Evolutionary conservation across 306 rosid species (phyloP).

Genomic region (Cicer pinnatifidum): DNA sequence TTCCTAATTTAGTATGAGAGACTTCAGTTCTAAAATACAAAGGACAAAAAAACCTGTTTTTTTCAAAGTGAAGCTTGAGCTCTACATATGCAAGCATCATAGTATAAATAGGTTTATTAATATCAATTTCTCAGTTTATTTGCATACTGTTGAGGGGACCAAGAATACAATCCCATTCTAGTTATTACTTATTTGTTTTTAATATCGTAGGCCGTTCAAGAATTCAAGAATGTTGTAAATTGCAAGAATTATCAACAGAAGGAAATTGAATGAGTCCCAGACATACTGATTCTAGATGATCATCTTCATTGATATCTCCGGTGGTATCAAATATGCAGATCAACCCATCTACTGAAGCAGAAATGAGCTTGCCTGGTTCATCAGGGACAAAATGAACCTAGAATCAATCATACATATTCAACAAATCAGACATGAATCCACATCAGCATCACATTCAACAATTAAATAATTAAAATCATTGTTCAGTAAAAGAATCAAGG

Average conservation of each 20-base stretch:
- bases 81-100: constrained; percentile 2
- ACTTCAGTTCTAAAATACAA: constrained; percentile 11
- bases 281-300: constrained; percentile 85
- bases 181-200: neutral
- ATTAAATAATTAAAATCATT: neutral
- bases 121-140: neutral
- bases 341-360: constrained; percentile 95
- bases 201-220: neutral
- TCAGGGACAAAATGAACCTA: constrained; percentile 90
- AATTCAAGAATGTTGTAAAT: constrained; percentile 34
- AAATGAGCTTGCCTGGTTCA: constrained; percentile 73
- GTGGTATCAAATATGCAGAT: constrained; percentile 79
- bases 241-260: constrained; percentile 38
- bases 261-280: constrained; percentile 19
- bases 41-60: constrained; percentile 14
- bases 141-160: neutral
- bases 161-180: constrained; percentile 33
- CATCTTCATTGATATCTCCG: constrained; percentile 86
- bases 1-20: constrained; percentile 29
- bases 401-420: constrained; percentile 38
- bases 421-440: constrained; percentile 21
- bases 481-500: constrained; percentile 9
- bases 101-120: constrained; percentile 4
- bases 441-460: neutral
- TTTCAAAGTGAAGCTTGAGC: constrained; percentile 30